A percentile compares a stretch with the other conserved stretches of the same genome.
Evolutionary conservation across 2,329 filamentous ascomycete genomes (phyloP).

Genomic region (Leptographium wingfieldii): DNA sequence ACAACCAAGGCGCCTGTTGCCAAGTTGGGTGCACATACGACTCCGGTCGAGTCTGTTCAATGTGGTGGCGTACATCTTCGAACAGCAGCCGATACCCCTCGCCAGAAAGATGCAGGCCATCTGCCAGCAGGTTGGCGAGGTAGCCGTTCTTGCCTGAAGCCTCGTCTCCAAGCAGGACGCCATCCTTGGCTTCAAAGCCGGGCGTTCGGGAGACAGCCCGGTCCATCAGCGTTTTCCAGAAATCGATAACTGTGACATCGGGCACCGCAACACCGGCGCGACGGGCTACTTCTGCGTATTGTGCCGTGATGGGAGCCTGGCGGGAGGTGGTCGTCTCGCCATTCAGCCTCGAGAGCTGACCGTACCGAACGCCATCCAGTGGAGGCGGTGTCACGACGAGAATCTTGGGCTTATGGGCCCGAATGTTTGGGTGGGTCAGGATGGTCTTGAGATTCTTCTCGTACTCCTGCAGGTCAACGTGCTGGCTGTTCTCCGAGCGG

Average conservation of each 20-base stretch:
- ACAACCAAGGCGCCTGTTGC: slow-evolving; percentile 19
- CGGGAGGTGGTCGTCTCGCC: slow-evolving; percentile 32
- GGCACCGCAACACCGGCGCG: slow-evolving; percentile 55
- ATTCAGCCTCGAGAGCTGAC: slow-evolving; percentile 29
- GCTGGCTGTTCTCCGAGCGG: slow-evolving; percentile 50
- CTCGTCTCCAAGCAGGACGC: slow-evolving; percentile 35
- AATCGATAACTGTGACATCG: slow-evolving; percentile 59
- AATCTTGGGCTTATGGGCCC: slow-evolving; percentile 60
- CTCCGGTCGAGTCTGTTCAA: slow-evolving; percentile 26
- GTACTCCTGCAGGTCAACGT: slow-evolving; percentile 67
- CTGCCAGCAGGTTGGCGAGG: slow-evolving; percentile 38
- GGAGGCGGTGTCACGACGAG: slow-evolving; percentile 76
- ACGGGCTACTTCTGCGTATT: slow-evolving; percentile 49
- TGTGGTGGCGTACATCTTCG: slow-evolving; percentile 32
- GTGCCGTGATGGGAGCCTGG: slow-evolving; percentile 33
- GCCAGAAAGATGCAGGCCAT: slow-evolving; percentile 45
- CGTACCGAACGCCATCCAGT: slow-evolving; percentile 60
- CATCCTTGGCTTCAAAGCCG: slow-evolving; percentile 37
- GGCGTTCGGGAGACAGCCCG: slow-evolving; percentile 47
- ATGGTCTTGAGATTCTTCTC: slow-evolving; percentile 60
- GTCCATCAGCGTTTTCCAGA: slow-evolving; percentile 69
- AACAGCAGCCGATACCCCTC: slow-evolving; percentile 41
- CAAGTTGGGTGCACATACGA: slow-evolving; percentile 35
- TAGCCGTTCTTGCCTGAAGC: slow-evolving; percentile 37
- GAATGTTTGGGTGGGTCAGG: slow-evolving; percentile 56